These are phyloP conservation scores for Phaeophleospora eucalypticola DNA, from an alignment of 2,329 filamentous ascomycete genomes.

Conservation along the genomic window DNA sequence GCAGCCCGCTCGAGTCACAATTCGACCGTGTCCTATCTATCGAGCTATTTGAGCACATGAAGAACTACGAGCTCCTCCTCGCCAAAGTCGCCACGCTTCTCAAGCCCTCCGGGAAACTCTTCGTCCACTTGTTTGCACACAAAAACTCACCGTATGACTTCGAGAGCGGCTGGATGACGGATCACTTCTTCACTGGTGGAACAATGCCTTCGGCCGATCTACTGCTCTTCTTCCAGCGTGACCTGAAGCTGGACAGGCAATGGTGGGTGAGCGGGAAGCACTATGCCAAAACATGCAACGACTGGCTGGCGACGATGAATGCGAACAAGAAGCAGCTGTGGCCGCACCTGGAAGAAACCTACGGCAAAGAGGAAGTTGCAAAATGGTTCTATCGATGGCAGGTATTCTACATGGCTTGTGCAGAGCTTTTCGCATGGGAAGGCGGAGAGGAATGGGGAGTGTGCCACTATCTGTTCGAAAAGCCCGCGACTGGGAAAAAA, in stretches of 20 bases:
- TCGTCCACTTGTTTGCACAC: constrained; percentile 66
- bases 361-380: constrained; percentile 55
- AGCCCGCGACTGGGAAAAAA: no score
- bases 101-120: constrained; percentile 61
- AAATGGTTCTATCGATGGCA: constrained; percentile 69
- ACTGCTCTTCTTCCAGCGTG: constrained; percentile 61
- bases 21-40: constrained; percentile 67
- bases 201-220: constrained; percentile 68
- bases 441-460: constrained; percentile 66
- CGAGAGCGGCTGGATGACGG: constrained; percentile 70
- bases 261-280: constrained; percentile 69
- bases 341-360: constrained; percentile 62
- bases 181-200: constrained; percentile 68
- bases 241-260: constrained; percentile 57
- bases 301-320: constrained; percentile 61
- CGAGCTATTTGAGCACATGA: constrained; percentile 74
- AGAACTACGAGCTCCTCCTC: constrained; percentile 67
- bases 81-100: constrained; percentile 58
- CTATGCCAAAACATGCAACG: constrained; percentile 67
- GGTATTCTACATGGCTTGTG: constrained; percentile 68
- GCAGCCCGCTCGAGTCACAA: constrained; percentile 30
- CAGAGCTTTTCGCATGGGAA: constrained; percentile 63
- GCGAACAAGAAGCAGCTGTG: constrained; percentile 58
- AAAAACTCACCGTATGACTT: constrained; percentile 64
- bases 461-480: constrained; percentile 63